Base-by-base conservation (phyloP, 2,329 filamentous ascomycete species). In the Pseudogymnoascus sp. region DNA sequence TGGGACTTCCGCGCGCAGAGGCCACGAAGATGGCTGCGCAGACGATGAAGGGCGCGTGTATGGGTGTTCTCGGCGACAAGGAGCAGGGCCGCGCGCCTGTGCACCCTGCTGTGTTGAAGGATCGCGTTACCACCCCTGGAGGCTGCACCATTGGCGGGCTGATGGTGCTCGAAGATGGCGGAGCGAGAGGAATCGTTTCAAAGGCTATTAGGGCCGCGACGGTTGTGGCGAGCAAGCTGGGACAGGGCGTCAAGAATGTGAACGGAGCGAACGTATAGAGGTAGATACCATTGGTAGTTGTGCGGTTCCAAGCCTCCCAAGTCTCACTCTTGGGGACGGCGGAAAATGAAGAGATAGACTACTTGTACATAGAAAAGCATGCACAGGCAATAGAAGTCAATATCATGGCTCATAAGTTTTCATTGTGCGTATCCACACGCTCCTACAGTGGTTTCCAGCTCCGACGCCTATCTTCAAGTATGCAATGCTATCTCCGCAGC, bases 1-100 rank as follows among this genome's bases (percentile, higher is more conserved):
- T 91, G 86, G 89, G 89, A 0, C 71, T 93, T 33, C 87, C 88
- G 3, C 79, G 88, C 58, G 82, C 81, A 1, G 88, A 92, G 71
- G 89, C 89, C 0, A 85, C 86, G 71, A 77, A 83, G 64, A 92
- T 93, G 88, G 88, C 88, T 27, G 87, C 88, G 1, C 89, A 93
- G 77, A 85, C 86, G 10, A 90, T 92, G 87, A 81, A 83, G 66
- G 89, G 89, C 21, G 85, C 87, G 0, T 87, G 88, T 0, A 84
- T 82, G 0, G 70, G 92, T 68, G 84, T 92, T 9, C 78, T 89
- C 61, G 80, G 67, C 2, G 48, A 71, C 15, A 67, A 68, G 2
- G 75, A 73, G 42, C 64, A 76, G 61, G 88, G 88, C 12, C 1
- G 35, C 18, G 55, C 15, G 3, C 31, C 31, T 12, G 87, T 91